These are phyloP conservation scores for Huntiella moniliformis DNA, from an alignment of 2,329 filamentous ascomycete genomes.

Conservation along the genomic window DNA sequence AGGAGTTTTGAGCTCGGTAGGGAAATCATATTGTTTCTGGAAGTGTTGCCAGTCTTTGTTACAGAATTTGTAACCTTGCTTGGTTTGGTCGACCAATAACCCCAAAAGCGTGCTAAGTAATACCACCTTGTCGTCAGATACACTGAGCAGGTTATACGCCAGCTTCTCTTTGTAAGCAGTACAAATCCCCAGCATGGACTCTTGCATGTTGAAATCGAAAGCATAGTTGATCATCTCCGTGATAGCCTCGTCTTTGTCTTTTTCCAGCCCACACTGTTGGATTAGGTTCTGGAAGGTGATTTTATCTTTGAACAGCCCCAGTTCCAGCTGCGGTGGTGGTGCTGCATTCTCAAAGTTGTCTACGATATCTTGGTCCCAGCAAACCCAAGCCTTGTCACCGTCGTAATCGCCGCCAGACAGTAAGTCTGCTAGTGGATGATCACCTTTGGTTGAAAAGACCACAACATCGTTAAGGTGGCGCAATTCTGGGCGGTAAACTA, in stretches of 20 bases:
- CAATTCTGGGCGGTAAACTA: conserved; percentile 38
- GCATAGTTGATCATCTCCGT: conserved; percentile 31
- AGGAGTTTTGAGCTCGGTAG: conserved; percentile 19
- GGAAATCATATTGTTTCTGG: conserved; percentile 12
- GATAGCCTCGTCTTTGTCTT: conserved; percentile 18
- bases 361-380: conserved; percentile 51
- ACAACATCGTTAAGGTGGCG: conserved; percentile 58
- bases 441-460: conserved; percentile 50
- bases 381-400: conserved; percentile 60
- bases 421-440: conserved; percentile 44
- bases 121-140: conserved; percentile 26
- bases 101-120: conserved; percentile 32
- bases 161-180: conserved; percentile 46
- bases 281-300: conserved; percentile 28
- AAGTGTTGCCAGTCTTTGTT: conserved; percentile 23
- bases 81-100: conserved; percentile 37
- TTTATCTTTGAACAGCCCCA: conserved; percentile 14
- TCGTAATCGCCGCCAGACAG: conserved; percentile 70
- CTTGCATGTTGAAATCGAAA: conserved; percentile 39
- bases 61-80: conserved; percentile 34
- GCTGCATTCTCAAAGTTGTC: conserved; percentile 44
- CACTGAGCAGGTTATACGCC: conserved; percentile 38
- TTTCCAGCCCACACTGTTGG: conserved; percentile 13
- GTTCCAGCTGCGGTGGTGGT: conserved; percentile 12
- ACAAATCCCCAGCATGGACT: conserved; percentile 40